These are phyloP conservation scores for Carex myosuroides DNA, from an alignment of 176 grass and related monocot genomes.

Conservation along the genomic window DNA sequence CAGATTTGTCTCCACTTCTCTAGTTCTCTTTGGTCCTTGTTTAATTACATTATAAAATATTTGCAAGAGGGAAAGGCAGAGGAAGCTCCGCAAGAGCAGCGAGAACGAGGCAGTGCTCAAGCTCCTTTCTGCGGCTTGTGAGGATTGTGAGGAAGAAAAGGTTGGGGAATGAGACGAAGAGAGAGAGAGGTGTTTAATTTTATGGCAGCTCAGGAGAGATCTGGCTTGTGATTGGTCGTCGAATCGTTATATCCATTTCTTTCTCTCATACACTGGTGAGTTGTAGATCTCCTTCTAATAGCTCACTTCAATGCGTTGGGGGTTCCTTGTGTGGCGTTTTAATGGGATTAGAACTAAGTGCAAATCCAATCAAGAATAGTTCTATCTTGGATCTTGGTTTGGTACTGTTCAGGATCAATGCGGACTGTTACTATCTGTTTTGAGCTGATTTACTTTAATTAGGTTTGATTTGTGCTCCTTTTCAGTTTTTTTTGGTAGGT, in stretches of 20 bases:
- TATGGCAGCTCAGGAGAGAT: conserved; percentile 32
- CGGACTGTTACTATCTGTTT: neutral
- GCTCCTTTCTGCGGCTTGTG: conserved; percentile 3
- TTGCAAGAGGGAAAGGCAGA: conserved; percentile 1
- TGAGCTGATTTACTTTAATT: conserved; percentile 8
- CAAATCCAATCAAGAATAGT: neutral
- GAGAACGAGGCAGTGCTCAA: neutral
- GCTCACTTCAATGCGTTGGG: neutral
- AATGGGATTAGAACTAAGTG: neutral
- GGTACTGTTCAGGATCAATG: neutral
- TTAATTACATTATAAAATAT: neutral
- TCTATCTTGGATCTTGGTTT: conserved; percentile 1
- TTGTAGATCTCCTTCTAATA: neutral
- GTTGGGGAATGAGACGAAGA: neutral
- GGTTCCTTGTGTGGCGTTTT: neutral
- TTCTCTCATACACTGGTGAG: conserved; percentile 6
- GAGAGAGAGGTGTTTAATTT: neutral
- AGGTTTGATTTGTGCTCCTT: conserved; percentile 1
- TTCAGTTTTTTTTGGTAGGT: neutral
- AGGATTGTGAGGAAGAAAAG: neutral
- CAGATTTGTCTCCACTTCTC: neutral
- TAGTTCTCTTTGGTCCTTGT: neutral
- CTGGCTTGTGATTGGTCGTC: neutral
- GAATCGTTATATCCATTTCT: conserved; percentile 3
- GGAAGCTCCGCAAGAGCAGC: conserved; percentile 17